Conservation (phyloP, 495 filamentous ascomycete genomes). For the Physcia stellaris region DNA sequence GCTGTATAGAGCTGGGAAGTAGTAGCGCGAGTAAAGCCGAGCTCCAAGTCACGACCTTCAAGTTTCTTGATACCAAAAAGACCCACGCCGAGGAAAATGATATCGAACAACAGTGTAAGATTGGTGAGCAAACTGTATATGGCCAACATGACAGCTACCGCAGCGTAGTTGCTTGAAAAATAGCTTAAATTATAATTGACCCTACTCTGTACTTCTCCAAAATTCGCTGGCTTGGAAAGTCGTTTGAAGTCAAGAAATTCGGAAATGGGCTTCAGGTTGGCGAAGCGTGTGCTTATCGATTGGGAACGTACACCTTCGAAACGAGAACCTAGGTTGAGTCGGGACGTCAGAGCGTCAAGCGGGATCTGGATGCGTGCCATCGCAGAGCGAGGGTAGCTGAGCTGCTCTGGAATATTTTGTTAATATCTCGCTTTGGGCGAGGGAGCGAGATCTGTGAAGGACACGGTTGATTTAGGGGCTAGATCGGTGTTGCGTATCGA, state of each 20-base stretch:
- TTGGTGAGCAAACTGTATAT: slow-evolving; percentile 93
- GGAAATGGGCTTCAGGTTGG: slow-evolving; percentile 79
- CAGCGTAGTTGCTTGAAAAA: slow-evolving; percentile 97
- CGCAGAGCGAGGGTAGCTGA: slow-evolving; percentile 7
- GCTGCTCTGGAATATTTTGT: slow-evolving; percentile 9
- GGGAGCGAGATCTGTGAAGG: too few species aligned
- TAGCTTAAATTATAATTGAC: slow-evolving; percentile 95
- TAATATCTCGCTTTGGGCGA: too few species aligned
- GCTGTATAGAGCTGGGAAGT: slow-evolving; percentile 93
- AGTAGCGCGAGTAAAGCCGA: slow-evolving; percentile 68
- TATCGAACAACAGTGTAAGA: slow-evolving; percentile 70
- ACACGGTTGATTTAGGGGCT: too few species aligned
- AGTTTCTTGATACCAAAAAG: slow-evolving; percentile 85
- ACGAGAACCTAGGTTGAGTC: slow-evolving; percentile 63
- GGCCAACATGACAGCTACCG: slow-evolving; percentile 83
- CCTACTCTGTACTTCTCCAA: slow-evolving; percentile 79
- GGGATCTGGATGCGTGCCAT: slow-evolving; percentile 91
- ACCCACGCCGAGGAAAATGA: slow-evolving; percentile 69
- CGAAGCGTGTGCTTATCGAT: slow-evolving; percentile 66
- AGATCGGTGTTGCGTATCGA: too few species aligned
- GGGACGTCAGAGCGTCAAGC: slow-evolving; percentile 78
- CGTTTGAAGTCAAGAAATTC: slow-evolving; percentile 96
- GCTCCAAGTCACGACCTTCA: slow-evolving; percentile 70
- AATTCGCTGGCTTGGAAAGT: slow-evolving; percentile 82
- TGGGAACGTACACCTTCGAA: slow-evolving; percentile 68